A percentile compares a stretch with the other conserved stretches of the same genome.
phyloP scores from a whole-genome alignment of 2,329 filamentous ascomycete genomes.

The Orbilia blumenaviensis region DNA sequence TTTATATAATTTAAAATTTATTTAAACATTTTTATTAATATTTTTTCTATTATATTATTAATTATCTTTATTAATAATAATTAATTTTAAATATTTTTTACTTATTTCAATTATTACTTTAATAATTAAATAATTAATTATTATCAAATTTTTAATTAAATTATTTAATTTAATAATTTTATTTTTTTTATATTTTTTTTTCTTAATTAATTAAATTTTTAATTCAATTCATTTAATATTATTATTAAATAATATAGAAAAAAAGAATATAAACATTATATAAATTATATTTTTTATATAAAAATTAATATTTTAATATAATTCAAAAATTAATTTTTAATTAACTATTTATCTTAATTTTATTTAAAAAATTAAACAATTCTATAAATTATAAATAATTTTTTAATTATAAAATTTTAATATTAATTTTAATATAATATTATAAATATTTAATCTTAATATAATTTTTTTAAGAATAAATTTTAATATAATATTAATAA shows the following conservation, averaged over 20 bases:
- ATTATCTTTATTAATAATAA: constrained; percentile 1
- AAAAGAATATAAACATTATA: too few species aligned
- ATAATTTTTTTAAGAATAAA: too few species aligned
- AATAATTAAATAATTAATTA: too few species aligned
- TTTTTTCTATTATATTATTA: constrained; percentile 22
- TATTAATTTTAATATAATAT: neutral
- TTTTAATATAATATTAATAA: too few species aligned
- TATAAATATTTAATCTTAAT: too few species aligned
- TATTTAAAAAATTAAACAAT: neutral
- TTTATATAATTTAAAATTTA: too few species aligned
- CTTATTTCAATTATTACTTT: neutral
- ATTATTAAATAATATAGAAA: neutral
- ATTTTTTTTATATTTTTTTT: neutral
- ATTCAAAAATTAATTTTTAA: neutral
- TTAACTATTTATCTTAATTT: too few species aligned
- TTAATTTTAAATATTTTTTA: neutral
- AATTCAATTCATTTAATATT: neutral
- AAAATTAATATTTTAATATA: neutral
- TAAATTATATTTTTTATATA: too few species aligned
- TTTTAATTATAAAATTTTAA: neutral
- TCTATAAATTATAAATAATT: constrained; percentile 1
- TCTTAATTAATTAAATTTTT: neutral
- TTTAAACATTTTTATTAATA: constrained; percentile 6
- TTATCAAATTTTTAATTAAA: neutral
- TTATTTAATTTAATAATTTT: neutral